Base-by-base conservation (phyloP, 2,329 filamentous ascomycete species). In the Colletotrichum tropicale region DNA sequence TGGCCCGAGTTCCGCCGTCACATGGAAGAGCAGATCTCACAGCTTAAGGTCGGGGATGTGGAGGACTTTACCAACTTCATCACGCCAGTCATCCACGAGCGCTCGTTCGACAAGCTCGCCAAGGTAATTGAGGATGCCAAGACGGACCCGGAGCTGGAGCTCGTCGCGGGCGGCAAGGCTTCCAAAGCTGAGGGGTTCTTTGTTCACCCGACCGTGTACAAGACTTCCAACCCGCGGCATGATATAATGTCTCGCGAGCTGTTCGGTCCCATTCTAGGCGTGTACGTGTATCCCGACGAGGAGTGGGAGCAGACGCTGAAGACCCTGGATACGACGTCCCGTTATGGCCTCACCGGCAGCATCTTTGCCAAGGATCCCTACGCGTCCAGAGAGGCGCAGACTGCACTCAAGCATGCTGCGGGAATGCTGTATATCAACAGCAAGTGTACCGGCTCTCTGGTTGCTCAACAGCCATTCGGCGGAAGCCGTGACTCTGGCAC, bases 41-140 rank as follows among this genome's bases (percentile, higher is more conserved):
- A 91, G 75, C 89, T 98, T 66, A 93, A 92, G 80, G 88, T 96
- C 65, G 95, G 95, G 70, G 87, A 89, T 70, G 93, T 94, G 2
- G 87, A 84, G 62, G 90, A 94, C 61, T 93, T 94, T 81, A 87
- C 89, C 80, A 95, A 96, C 88, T 98, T 98, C 87, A 92, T 96
- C 81, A 95, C 95, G 13, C 95, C 95, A 24, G 95, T 98, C 74
- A 98, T 98, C 84, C 95, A 98, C 87, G 90, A 93, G 78, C 90
- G 88, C 13, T 94, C 94, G 13, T 98, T 98, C 89, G 91, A 95
- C 84, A 96, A 96, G 85, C 90, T 98, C 3, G 89, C 91, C 0
- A 89, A 89, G 26, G 94, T 93, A 70, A 98, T 98, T 78, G 94
- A 97, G 75, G 91, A 91, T 36, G 94, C 95, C 21, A 95, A 95